These are phyloP conservation scores for Leptographium lundbergii DNA, from an alignment of 2,329 filamentous ascomycete species.

Conservation along the genomic window DNA sequence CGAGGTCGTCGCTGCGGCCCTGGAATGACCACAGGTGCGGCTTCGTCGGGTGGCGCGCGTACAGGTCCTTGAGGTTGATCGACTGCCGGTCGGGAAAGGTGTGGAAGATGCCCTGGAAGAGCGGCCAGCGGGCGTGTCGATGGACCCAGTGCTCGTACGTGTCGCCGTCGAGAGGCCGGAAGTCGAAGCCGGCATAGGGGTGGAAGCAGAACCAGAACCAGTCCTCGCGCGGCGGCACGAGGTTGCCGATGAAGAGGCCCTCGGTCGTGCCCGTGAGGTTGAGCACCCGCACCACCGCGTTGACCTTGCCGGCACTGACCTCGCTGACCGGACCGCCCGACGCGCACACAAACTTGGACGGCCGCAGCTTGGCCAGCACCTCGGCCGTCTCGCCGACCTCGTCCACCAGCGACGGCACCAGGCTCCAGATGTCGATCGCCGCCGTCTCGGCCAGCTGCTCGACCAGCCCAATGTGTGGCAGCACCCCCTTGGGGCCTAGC, in stretches of 20 bases:
- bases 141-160: constrained; percentile 26
- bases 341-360: constrained; percentile 18
- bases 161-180: constrained; percentile 17
- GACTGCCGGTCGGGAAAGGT: constrained; percentile 27
- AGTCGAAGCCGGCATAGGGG: constrained; percentile 17
- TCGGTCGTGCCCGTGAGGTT: constrained; percentile 3
- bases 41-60: constrained; percentile 23
- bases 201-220: constrained; percentile 23
- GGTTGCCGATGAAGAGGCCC: constrained; percentile 2
- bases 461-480: constrained; percentile 17
- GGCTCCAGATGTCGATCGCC: constrained; percentile 16
- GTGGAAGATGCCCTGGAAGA: constrained; percentile 25
- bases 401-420: constrained; percentile 29
- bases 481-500: not conserved
- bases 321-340: constrained; percentile 1
- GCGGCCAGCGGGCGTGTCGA: constrained; percentile 20
- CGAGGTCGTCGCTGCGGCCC: constrained; percentile 30
- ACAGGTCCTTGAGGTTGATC: constrained; percentile 33
- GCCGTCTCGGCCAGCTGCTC: constrained; percentile 18
- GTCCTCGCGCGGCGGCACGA: not conserved
- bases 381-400: constrained; percentile 26
- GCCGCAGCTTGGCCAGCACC: constrained; percentile 12
- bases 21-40: constrained; percentile 23
- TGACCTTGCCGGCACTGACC: not conserved
- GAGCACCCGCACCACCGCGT: constrained; percentile 1